Evolutionary conservation across 345 rosid genomes (phyloP).

Genomic region (Erodium maritimum): DNA sequence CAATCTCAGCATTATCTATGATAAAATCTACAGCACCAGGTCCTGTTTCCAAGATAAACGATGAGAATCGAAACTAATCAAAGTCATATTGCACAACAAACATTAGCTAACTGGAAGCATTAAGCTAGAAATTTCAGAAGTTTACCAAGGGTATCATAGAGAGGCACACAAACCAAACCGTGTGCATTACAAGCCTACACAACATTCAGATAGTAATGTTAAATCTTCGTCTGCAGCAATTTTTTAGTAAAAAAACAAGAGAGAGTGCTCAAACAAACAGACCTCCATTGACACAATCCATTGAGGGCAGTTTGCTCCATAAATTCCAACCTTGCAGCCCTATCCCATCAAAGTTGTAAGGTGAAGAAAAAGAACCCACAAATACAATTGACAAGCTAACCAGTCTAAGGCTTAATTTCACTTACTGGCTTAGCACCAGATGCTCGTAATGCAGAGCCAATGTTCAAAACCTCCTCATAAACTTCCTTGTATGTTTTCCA

Average conservation of each 20-base stretch:
- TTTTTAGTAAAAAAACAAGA: too few relatives aligned
- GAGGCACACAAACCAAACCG: slow-evolving; percentile 79
- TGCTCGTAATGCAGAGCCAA: slow-evolving; percentile 77
- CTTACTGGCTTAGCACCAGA: slow-evolving; percentile 83
- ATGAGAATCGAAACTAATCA: not conserved
- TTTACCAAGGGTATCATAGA: slow-evolving; percentile 90
- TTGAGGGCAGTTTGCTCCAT: slow-evolving; percentile 89
- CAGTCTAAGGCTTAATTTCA: not conserved
- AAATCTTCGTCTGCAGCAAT: too few relatives aligned
- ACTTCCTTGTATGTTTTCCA: slow-evolving; percentile 89
- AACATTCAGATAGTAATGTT: slow-evolving; percentile 4
- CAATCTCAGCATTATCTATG: slow-evolving; percentile 76
- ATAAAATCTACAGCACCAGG: slow-evolving; percentile 79
- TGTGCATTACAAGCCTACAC: slow-evolving; percentile 77
- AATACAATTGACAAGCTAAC: not conserved
- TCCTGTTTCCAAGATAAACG: slow-evolving; percentile 36
- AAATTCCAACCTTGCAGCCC: slow-evolving; percentile 82
- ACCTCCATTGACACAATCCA: slow-evolving; percentile 99
- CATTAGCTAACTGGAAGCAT: slow-evolving; percentile 1
- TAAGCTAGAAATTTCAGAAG: slow-evolving; percentile 5
- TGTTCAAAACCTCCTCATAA: slow-evolving; percentile 57
- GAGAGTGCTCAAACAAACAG: slow-evolving; percentile 2
- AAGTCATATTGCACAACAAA: not conserved
- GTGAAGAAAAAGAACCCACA: not conserved
- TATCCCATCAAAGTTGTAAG: slow-evolving; percentile 10